These are phyloP conservation scores for Carex cristatella DNA, from an alignment of 176 grass and related monocot species.

Conservation along the genomic window DNA sequence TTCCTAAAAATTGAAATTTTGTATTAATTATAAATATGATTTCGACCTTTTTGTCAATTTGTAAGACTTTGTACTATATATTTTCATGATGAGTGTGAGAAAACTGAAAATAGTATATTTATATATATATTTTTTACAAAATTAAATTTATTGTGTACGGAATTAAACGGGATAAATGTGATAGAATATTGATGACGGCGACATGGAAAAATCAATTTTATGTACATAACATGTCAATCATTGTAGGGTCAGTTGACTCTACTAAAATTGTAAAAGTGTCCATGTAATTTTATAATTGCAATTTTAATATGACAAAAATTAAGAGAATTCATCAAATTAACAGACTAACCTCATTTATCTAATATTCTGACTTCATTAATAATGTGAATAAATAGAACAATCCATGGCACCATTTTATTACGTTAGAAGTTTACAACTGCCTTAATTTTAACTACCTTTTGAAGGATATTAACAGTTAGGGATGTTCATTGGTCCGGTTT, in stretches of 20 bases:
- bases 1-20: neutral
- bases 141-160: neutral
- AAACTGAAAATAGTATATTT: neutral
- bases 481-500: too few species aligned
- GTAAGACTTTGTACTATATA: neutral
- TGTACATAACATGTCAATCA: neutral
- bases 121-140: neutral
- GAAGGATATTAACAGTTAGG: too few species aligned
- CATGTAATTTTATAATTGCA: neutral
- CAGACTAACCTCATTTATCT: too few species aligned
- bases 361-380: too few species aligned
- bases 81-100: neutral
- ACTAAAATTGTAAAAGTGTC: neutral
- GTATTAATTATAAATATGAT: too few species aligned
- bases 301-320: neutral
- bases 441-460: too few species aligned
- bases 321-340: neutral
- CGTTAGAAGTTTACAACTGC: too few species aligned
- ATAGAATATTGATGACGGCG: neutral
- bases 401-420: too few species aligned
- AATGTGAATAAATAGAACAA: too few species aligned
- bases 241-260: neutral
- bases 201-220: neutral
- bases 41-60: too few species aligned
- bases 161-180: neutral